Evolutionary conservation across 768 basidiomycete genomes (phyloP).

Genomic region (Mrakia hoshinonis): DNA sequence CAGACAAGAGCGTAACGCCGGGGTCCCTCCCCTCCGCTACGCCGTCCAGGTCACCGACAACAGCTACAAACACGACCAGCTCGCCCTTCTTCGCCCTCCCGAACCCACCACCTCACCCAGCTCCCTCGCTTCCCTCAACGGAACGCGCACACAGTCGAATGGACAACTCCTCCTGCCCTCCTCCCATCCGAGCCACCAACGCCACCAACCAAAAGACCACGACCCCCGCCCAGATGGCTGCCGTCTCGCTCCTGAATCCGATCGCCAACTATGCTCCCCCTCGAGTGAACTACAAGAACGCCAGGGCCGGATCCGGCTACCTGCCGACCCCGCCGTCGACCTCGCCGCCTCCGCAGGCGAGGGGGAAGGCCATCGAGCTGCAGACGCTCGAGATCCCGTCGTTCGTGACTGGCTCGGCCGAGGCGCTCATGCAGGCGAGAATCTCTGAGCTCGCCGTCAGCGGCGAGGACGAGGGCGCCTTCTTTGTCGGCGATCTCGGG

Average conservation of each 20-base stretch:
- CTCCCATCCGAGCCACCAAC: neutral
- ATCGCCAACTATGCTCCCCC: constrained; percentile 15
- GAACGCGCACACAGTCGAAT: neutral
- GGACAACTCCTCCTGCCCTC: constrained; percentile 3
- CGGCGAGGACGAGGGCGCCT: constrained; percentile 68
- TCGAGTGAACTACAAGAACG: neutral
- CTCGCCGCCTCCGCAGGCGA: constrained; percentile 4
- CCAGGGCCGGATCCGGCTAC: constrained; percentile 9
- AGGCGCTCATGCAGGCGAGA: constrained; percentile 20
- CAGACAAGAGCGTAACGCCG: constrained; percentile 21
- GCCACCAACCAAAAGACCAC: neutral
- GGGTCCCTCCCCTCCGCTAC: constrained; percentile 22
- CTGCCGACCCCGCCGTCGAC: constrained; percentile 25
- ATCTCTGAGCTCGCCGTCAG: constrained; percentile 14
- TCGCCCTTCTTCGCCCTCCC: constrained; percentile 5
- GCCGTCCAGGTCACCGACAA: constrained; percentile 14
- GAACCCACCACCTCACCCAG: neutral
- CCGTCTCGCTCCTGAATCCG: constrained; percentile 5
- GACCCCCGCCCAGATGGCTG: neutral
- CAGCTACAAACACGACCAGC: neutral
- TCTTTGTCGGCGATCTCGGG: constrained; percentile 90
- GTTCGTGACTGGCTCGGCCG: constrained; percentile 12
- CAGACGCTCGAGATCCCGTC: constrained; percentile 16
- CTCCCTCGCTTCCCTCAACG: neutral
- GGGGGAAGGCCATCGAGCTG: neutral